Base-by-base conservation (phyloP, 805 yeast genomes). In the Starmerella stigmatis region DNA sequence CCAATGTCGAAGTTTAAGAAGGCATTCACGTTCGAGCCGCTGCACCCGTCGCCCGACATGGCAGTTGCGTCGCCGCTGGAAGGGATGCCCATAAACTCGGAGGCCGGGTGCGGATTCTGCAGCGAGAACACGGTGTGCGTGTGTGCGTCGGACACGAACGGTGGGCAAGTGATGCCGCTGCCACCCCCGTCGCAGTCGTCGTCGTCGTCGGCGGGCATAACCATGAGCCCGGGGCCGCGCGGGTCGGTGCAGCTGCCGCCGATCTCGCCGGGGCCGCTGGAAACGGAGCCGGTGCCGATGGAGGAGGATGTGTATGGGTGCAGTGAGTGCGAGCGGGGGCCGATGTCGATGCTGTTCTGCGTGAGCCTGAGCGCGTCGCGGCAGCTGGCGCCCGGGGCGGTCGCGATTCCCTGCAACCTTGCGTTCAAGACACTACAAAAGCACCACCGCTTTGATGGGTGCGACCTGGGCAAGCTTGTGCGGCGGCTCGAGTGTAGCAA, bases 121-220 rank as follows among this genome's bases (percentile, higher is more conserved):
- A 76, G 94, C 0, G 94, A 82, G 54, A 86, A 77, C 53, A 76
- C 94, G 0, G 85, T 94, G 2, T 86, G 96, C 63, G 84, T 86
- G 1, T 86, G 96, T 59, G 33, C 37, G n/a, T n/a, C n/a, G 17
- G 25, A 41, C 23, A 25, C 29, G 27, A 23, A 30, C 22, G 35
- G 20, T n/a, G 33, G 30, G 28, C 20, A 17, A 20, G 11, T 5
- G 38, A 3, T 40, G 9, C 34, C 28, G 26, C 28, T 9, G 41
- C 38, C 22, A 34, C 13, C 17, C 22, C 8, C 40, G 12, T 4
- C 20, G 27, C 23, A 7, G 21, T 30, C 34, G 19, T n/a, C 34
- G 21, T 15, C 34, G 21, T 20, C 19, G 21, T 8, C 21, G 21
- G 19, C 34, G 11, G 13, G 21, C 12, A 15, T 11, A 8, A n/a